Evolutionary conservation across 176 grass and related monocot genomes (phyloP), one percentile per base, ranked within the genome.

Genomic region (Poa pratensis): DNA sequence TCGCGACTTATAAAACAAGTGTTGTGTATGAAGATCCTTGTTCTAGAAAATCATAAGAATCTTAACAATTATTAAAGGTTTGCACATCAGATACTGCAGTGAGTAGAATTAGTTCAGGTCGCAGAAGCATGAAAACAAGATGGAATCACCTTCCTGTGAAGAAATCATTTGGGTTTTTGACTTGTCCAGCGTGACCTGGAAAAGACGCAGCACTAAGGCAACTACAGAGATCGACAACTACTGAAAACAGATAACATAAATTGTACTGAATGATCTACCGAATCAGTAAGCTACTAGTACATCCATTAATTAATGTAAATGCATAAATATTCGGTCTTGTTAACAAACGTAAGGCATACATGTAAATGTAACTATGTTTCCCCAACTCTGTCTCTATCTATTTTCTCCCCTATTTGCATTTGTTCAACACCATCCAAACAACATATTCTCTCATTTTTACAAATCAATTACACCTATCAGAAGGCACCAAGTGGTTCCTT

Each of bases 81-180:
- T 35, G 1, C 26, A 16, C 42, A 62, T 63, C 18, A 69, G 48
- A 9, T 39, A 77, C 16, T 52, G 42, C 34, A 65, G 16, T 7
- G 9, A 73, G 22, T 78, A 55, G 5, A 68, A 72, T 3, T 55
- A 0, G 34, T 51, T 73, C 28, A 27, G 27, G 54, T 45, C 34
- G 60, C 43, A 62, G 15, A 80, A 8, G 53, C 39, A 88, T 64
- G 11, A 23, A 78, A 64, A 27, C 45, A 79, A 76, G 39, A 65
- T 43, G 57, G 37, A 63, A 28, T 40, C 86, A 96, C 93, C 91
- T 98, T 89, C 93, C 96, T 35, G 96, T 95, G 77, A 95, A 95
- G 86, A 94, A 95, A 78, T 99, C 93, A 80, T 84, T 81, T 80
- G 90, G 86, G 54, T 89, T 92, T 39, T 83, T 88, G 81, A 98